These are phyloP conservation scores for Didymella lethalis DNA, from an alignment of 2,329 filamentous ascomycete species.

Conservation along the genomic window DNA sequence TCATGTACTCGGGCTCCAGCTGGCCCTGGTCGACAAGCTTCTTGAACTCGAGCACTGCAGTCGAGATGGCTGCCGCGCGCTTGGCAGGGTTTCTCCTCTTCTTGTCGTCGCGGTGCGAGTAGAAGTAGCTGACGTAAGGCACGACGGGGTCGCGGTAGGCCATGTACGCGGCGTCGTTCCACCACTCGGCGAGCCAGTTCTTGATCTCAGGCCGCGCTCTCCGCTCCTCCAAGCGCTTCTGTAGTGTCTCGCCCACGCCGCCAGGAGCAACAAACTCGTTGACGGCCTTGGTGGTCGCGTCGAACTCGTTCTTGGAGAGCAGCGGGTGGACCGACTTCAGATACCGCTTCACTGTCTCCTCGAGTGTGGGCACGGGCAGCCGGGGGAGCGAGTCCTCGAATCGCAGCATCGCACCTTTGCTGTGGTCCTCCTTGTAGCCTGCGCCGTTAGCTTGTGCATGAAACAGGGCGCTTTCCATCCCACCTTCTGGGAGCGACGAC, in stretches of 20 bases:
- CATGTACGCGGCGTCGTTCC: conserved; percentile 95
- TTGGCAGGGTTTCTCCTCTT: conserved; percentile 86
- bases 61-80: conserved; percentile 89
- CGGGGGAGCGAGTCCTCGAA: conserved; percentile 86
- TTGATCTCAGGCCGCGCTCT: conserved; percentile 80
- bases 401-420: conserved; percentile 81
- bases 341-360: conserved; percentile 82
- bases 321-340: conserved; percentile 81
- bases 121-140: conserved; percentile 99
- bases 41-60: conserved; percentile 91
- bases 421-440: conserved; percentile 82
- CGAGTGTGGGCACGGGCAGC: conserved; percentile 80
- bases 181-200: conserved; percentile 99
- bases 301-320: conserved; percentile 72
- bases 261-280: conserved; percentile 89
- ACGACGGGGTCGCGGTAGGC: conserved; percentile 93
- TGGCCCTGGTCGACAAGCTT: conserved; percentile 82
- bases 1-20: conserved; percentile 98
- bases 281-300: conserved; percentile 80
- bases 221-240: conserved; percentile 83
- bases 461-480: conserved; percentile 20
- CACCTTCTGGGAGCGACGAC: conserved; percentile 58
- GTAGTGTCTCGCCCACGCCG: conserved; percentile 80
- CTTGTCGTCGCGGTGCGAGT: conserved; percentile 95
- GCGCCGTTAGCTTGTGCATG: conserved; percentile 14